Percentiles rank a stretch among this genome's conserved stretches.
Conservation (phyloP, 176 grass and related monocot genomes). For the Secale cereale region DNA sequence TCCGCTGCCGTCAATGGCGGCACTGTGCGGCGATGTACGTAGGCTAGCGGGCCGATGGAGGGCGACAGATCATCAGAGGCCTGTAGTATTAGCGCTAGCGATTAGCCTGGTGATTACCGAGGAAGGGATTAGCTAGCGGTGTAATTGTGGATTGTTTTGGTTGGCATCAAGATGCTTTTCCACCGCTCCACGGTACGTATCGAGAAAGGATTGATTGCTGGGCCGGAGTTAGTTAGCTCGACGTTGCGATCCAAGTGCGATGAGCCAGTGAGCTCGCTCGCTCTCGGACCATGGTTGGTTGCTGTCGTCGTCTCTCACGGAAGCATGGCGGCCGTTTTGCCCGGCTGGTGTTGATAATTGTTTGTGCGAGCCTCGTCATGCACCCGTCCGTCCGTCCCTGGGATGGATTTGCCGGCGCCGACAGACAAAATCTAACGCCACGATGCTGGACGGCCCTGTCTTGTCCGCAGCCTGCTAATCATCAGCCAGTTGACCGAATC, state of each 20-base stretch:
- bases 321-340: no score
- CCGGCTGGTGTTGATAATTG: no score
- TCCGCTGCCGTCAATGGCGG: background rate
- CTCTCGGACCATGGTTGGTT: background rate
- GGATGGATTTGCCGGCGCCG: background rate
- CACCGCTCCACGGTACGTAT: background rate
- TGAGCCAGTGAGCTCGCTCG: no score
- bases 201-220: background rate
- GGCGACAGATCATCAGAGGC: conserved; percentile 5
- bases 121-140: background rate
- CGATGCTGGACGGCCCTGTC: no score
- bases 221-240: background rate
- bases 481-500: background rate
- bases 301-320: no score
- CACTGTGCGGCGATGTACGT: background rate
- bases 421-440: background rate
- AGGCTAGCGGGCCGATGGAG: background rate
- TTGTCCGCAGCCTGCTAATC: no score
- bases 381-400: no score
- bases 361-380: no score
- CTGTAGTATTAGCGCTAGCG: background rate
- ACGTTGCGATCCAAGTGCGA: background rate
- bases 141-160: background rate
- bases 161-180: background rate
- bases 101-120: background rate